Conservation (phyloP, 2,329 filamentous ascomycete genomes). For the Epichloe uncinata region DNA sequence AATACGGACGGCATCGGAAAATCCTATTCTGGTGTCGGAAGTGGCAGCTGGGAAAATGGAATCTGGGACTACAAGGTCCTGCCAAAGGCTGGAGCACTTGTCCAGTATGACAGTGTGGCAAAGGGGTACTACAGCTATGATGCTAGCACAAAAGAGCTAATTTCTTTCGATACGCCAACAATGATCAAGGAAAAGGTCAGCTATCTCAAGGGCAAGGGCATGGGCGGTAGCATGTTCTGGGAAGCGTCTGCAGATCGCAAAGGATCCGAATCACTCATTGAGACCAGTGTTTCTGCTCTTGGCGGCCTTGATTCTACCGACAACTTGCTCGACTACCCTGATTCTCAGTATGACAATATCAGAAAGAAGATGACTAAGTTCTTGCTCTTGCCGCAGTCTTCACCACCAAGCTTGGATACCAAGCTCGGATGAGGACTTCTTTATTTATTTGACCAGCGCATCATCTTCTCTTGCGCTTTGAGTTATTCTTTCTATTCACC, state of each 20-base stretch:
- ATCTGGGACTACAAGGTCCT: conserved; percentile 74
- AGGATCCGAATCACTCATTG: conserved; percentile 46
- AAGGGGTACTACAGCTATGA: conserved; percentile 67
- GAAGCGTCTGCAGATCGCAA: conserved; percentile 57
- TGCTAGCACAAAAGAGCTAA: conserved; percentile 40
- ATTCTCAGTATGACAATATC: conserved; percentile 43
- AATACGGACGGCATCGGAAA: conserved; percentile 50
- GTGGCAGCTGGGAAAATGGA: conserved; percentile 59
- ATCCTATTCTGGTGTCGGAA: conserved; percentile 48
- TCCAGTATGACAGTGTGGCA: conserved; percentile 41
- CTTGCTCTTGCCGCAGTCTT: neutral
- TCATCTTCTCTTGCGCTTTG: neutral
- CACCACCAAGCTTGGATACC: no score
- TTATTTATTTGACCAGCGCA: neutral
- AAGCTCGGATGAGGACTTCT: neutral
- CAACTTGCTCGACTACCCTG: conserved; percentile 39
- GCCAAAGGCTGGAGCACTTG: conserved; percentile 45
- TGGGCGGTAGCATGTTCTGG: conserved; percentile 81
- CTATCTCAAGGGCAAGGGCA: conserved; percentile 47
- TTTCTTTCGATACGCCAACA: conserved; percentile 57
- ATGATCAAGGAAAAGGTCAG: conserved; percentile 48
- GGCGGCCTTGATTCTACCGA: conserved; percentile 29
- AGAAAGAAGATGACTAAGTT: conserved; percentile 14
- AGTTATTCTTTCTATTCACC: neutral
- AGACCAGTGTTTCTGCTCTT: conserved; percentile 28